Evolutionary conservation across 2,329 filamentous ascomycete genomes (phyloP).

Genomic region (Chrysoporthe austroafricana): DNA sequence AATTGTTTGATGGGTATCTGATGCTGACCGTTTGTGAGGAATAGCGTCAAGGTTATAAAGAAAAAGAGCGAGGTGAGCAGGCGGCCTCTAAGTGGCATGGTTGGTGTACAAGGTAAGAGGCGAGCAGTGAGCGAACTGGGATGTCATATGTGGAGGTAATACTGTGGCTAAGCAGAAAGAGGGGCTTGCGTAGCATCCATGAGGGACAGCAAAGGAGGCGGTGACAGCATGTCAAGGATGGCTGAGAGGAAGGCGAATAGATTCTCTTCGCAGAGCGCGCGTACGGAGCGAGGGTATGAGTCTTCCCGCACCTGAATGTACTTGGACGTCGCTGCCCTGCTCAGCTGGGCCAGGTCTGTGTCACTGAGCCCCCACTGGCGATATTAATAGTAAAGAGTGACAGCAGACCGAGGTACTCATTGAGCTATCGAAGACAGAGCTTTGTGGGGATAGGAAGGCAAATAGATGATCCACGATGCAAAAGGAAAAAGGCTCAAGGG

Average conservation of each 20-base stretch:
- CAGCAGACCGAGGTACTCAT: background rate
- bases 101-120: background rate
- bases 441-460: background rate
- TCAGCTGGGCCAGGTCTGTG: background rate
- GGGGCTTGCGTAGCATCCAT: background rate
- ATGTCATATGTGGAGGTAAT: slow-evolving; percentile 13
- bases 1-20: slow-evolving; percentile 16
- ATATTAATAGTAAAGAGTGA: background rate
- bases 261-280: background rate
- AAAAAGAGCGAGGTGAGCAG: slow-evolving; percentile 18
- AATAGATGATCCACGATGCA: background rate
- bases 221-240: slow-evolving; percentile 4
- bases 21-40: slow-evolving; percentile 18
- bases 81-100: slow-evolving; percentile 27
- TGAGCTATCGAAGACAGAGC: background rate
- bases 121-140: background rate
- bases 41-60: slow-evolving; percentile 19
- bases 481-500: background rate
- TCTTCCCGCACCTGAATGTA: background rate
- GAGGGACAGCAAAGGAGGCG: background rate
- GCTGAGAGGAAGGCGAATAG: background rate
- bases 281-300: background rate
- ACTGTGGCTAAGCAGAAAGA: slow-evolving; percentile 18
- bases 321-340: background rate
- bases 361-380: background rate